Evolutionary conservation across 495 filamentous ascomycete species (phyloP).

Genomic region (Hyaloscypha bicolor): DNA sequence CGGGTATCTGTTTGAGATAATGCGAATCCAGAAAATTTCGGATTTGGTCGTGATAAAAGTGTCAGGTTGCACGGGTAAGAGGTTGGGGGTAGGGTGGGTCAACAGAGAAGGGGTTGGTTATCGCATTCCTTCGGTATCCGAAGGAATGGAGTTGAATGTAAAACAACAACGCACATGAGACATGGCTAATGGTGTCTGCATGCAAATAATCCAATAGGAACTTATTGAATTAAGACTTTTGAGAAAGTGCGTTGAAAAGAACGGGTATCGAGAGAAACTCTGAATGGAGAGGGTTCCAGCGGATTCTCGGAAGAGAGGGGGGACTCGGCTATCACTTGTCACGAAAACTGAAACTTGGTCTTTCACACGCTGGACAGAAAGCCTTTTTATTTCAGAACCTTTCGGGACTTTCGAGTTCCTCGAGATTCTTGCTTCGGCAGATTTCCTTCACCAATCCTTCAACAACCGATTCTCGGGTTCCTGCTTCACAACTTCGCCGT

Average conservation of each 20-base stretch:
- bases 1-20: background rate
- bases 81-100: background rate
- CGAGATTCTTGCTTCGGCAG: background rate
- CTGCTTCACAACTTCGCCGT: background rate
- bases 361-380: no score
- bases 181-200: background rate
- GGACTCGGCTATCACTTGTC: no score
- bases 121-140: background rate
- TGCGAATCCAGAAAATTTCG: background rate
- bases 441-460: background rate
- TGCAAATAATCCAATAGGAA: background rate
- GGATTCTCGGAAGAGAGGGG: no score
- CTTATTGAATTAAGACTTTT: background rate
- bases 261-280: background rate
- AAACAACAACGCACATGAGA: background rate
- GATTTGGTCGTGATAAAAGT: background rate
- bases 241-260: background rate
- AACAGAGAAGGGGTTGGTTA: background rate
- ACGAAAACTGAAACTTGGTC: no score
- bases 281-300: no score
- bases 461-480: background rate
- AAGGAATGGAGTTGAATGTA: background rate
- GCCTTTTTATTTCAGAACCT: no score
- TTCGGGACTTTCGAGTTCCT: no score
- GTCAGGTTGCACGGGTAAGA: background rate